Evolutionary conservation across 2,329 filamentous ascomycete genomes (phyloP), one percentile per base, ranked within the genome.

Genomic region (Alternaria viburni): DNA sequence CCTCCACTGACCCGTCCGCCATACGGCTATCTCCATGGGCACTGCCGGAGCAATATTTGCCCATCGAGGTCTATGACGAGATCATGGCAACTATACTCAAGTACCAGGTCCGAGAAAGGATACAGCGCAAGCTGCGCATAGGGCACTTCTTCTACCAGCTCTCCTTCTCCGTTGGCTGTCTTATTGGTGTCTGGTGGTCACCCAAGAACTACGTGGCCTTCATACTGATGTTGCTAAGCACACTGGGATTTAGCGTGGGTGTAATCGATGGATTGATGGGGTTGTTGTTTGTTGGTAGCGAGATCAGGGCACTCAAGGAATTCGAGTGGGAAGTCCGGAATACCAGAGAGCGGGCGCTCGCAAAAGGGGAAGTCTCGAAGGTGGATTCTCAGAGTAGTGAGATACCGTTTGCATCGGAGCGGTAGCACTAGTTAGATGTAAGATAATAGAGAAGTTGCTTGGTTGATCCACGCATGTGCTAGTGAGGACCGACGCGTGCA

Each of bases 251-350:
- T 32, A 87, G 87, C 15, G 89, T 90, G 5, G 95, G 95, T 0
- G 87, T 93, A 3, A 78, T 97, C 19, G 92, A 97, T 75, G 94
- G 95, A 0, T 81, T 98, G 44, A 92, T 98, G 77, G 91, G 93
- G 0, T 86, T 96, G 0, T 80, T 98, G 52, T 99, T 99, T 78
- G 90, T 97, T 62, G 90, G 91, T 11, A 89, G 89, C 64, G 96
- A 99, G 82, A 81, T 97, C 62, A 86, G 93, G 62, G 90, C 91
- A 5, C 82, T 99, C 58, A 90, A 89, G 73, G 96, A 99, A 82
- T 98, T 98, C 81, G 89, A 96, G 77, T 97, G 93, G 91, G 96
- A 99, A 80, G 90, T 98, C 10, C 69, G 63, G 36, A 79, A 75
- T 68, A 69, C 74, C 6, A 71, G 71, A 54, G 66, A 69, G 19